phyloP scores from a whole-genome alignment of 139 green algal species.

The Micractinium sp. region DNA sequence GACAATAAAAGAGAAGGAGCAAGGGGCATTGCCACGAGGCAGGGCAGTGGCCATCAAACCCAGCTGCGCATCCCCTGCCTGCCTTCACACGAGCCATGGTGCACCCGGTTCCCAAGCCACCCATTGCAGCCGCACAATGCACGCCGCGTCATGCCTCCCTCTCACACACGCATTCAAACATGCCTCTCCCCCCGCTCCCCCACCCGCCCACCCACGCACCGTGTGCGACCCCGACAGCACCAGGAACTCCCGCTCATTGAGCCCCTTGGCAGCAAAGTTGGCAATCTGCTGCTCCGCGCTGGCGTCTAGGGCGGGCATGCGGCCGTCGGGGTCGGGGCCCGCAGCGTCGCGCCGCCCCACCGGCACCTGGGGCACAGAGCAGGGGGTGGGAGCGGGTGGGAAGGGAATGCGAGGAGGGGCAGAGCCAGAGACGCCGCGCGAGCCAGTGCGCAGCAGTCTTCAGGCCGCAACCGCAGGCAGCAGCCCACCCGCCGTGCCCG shows the following conservation, averaged over 20 bases:
- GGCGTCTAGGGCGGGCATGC: conserved; percentile 74
- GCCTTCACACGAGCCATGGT: neutral
- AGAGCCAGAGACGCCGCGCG: neutral
- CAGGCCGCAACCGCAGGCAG: neutral
- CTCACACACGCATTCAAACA: too few species aligned
- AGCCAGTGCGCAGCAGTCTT: neutral
- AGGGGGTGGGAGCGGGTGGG: neutral
- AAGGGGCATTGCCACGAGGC: neutral
- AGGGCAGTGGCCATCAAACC: too few species aligned
- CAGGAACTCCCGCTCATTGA: conserved; percentile 74
- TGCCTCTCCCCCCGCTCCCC: too few species aligned
- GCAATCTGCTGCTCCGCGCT: conserved; percentile 61
- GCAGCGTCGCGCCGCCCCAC: conserved; percentile 66
- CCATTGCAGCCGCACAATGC: too few species aligned
- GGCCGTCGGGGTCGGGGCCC: conserved; percentile 66
- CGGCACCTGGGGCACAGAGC: neutral
- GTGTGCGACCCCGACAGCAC: conserved; percentile 82
- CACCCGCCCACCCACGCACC: conserved; percentile 44
- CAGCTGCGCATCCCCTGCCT: neutral
- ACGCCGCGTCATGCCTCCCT: too few species aligned
- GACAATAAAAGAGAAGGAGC: neutral
- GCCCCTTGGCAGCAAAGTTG: conserved; percentile 74
- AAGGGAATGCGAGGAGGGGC: neutral
- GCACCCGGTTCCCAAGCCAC: neutral
- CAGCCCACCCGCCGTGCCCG: too few species aligned